phyloP scores from a whole-genome alignment of 148 eudicot genomes.

The Fagopyrum tataricum region DNA sequence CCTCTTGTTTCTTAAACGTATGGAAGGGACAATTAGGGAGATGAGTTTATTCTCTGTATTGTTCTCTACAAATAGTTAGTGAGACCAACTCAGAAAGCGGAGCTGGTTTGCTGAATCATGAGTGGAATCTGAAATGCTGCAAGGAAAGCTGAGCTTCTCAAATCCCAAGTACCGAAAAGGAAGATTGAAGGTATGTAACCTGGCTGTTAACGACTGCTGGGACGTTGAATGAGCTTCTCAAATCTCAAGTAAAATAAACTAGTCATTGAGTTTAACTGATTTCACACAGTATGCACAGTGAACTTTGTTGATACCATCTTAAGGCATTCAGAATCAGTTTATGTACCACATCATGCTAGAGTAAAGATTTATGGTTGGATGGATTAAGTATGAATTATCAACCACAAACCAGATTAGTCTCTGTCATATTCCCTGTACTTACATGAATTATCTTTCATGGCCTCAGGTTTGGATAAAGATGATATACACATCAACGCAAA shows the following conservation, averaged over 20 bases:
- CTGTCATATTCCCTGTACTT: neutral
- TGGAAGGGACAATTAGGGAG: neutral
- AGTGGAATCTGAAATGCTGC: neutral
- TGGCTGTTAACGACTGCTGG: neutral
- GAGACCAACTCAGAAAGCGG: neutral
- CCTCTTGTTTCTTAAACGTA: neutral
- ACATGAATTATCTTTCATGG: neutral
- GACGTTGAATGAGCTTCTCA: neutral
- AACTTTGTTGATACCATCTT: neutral
- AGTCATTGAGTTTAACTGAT: neutral
- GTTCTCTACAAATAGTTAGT: neutral
- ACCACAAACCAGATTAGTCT: neutral
- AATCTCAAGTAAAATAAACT: neutral
- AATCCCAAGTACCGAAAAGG: neutral
- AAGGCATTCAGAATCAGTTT: neutral
- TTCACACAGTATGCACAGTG: neutral
- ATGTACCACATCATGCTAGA: neutral
- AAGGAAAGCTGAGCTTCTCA: neutral
- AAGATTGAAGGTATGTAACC: neutral
- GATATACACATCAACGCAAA: neutral
- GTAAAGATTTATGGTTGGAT: neutral
- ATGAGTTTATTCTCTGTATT: neutral
- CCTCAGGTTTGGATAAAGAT: conserved; percentile 9
- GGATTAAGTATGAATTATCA: neutral
- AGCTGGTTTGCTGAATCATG: neutral